phyloP scores from a whole-genome alignment of 1,139 yeast species.

The Saccharomyces hybrid region DNA sequence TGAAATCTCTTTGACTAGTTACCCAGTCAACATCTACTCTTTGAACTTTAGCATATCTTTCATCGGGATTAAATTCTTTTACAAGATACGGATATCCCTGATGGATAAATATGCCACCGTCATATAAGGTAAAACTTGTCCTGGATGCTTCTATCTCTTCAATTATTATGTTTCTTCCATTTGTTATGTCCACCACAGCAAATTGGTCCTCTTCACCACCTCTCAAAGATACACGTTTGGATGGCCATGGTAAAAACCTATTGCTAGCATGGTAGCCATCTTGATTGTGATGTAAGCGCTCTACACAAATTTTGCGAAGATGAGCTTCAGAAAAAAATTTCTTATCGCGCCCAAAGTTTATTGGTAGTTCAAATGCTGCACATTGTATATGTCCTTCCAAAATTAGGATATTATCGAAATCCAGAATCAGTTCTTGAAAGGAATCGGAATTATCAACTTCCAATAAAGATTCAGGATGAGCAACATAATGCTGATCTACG shows the following conservation, averaged over 20 bases:
- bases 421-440: conserved; percentile 46
- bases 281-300: conserved; percentile 41
- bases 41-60: conserved; percentile 70
- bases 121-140: conserved; percentile 84
- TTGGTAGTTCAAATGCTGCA: conserved; percentile 81
- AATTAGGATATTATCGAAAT: conserved; percentile 48
- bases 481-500: conserved; percentile 75
- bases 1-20: conserved; percentile 82
- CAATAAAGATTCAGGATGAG: conserved; percentile 58
- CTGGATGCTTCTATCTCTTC: conserved; percentile 90
- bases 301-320: conserved; percentile 37
- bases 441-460: conserved; percentile 34
- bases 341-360: conserved; percentile 45
- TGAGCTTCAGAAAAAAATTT: conserved; percentile 45
- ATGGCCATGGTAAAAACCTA: conserved; percentile 71
- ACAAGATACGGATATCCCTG: conserved; percentile 88
- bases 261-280: conserved; percentile 56
- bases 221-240: conserved; percentile 64
- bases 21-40: conserved; percentile 91
- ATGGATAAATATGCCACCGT: conserved; percentile 90
- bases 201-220: conserved; percentile 71
- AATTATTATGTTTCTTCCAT: conserved; percentile 62
- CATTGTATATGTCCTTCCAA: conserved; percentile 84
- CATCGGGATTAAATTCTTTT: conserved; percentile 71
- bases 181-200: conserved; percentile 85